Conservation (phyloP, 2,329 filamentous ascomycete species). For the Pseudopyricularia javanii region DNA sequence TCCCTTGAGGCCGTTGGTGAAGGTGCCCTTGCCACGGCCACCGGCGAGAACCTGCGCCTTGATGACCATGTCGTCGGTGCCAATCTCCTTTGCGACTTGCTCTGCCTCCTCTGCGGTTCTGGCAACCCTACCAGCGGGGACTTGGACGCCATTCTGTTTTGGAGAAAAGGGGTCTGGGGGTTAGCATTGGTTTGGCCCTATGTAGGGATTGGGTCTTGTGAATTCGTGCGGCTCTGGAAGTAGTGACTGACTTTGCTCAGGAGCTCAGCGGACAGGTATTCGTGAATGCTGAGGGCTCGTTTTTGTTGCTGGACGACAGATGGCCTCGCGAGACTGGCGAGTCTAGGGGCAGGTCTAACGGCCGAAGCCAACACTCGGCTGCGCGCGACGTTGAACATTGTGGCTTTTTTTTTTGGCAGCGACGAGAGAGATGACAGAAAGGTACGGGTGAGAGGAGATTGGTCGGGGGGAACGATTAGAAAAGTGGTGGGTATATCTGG, state of each 20-base stretch:
- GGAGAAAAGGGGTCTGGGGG: constrained; percentile 5
- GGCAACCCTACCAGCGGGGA: constrained; percentile 82
- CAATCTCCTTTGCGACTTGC: constrained; percentile 78
- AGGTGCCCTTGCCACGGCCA: constrained; percentile 93
- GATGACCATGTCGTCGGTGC: constrained; percentile 96
- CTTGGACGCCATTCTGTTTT: constrained; percentile 78
- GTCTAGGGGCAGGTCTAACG: constrained; percentile 43
- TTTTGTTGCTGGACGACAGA: constrained; percentile 50
- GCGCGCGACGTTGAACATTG: constrained; percentile 82
- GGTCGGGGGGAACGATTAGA: background rate
- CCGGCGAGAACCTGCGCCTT: constrained; percentile 98
- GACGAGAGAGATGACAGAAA: background rate
- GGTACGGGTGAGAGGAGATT: background rate
- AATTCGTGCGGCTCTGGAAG: background rate
- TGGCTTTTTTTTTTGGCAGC: constrained; percentile 13
- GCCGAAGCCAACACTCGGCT: constrained; percentile 70
- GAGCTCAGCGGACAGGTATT: constrained; percentile 91
- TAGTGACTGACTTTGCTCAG: constrained; percentile 51
- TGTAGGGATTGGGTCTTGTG: background rate
- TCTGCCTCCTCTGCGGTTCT: constrained; percentile 78
- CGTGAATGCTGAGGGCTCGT: constrained; percentile 90
- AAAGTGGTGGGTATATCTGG: background rate
- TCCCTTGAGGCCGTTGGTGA: constrained; percentile 97
- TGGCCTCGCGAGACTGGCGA: constrained; percentile 37
- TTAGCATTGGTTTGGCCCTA: background rate